Conservation (phyloP, 345 rosid genomes). For the Camelina sativa region DNA sequence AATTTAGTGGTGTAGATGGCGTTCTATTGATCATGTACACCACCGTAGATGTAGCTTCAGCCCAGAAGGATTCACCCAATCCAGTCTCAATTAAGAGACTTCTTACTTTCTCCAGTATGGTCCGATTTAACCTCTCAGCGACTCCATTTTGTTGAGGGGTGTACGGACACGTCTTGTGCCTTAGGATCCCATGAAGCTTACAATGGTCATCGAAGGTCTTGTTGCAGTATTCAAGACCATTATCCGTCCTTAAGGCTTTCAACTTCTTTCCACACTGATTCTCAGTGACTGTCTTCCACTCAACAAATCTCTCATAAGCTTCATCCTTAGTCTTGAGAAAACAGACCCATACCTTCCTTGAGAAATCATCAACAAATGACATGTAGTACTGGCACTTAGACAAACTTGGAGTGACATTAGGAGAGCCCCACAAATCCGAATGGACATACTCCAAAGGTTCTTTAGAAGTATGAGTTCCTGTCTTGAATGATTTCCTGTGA, state of each 20-base stretch:
- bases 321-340: background rate
- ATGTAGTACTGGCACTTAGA: background rate
- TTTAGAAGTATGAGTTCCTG: background rate
- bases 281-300: background rate
- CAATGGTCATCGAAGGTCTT: background rate
- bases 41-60: background rate
- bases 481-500: background rate
- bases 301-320: background rate
- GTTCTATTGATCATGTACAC: background rate
- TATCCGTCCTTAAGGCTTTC: background rate
- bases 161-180: background rate
- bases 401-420: background rate
- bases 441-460: background rate
- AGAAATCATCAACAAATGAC: background rate
- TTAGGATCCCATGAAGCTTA: background rate
- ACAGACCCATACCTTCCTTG: background rate
- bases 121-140: background rate
- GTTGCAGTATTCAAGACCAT: background rate
- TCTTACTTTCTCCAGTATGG: background rate
- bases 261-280: background rate
- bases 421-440: background rate
- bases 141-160: background rate
- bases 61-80: background rate
- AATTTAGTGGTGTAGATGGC: background rate
- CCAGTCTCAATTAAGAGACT: background rate